Base-by-base conservation (phyloP, 2,329 filamentous ascomycete genomes). In the Mycogone perniciosa region DNA sequence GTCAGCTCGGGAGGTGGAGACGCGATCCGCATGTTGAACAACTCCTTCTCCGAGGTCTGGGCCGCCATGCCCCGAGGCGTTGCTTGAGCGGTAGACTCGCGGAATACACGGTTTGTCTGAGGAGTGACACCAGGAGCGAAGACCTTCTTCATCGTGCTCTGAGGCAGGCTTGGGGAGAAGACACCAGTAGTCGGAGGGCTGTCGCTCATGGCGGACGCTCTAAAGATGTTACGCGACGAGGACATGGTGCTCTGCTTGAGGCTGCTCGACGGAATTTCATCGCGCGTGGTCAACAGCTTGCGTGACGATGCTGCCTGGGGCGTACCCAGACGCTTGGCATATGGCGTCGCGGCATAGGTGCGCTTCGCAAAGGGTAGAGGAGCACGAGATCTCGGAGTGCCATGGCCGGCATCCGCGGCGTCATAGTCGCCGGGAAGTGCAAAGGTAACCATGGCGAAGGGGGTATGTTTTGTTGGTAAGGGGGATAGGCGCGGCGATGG, bases 11-110 rank as follows among this genome's bases (percentile, higher is more conserved):
- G 71, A 46, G 79, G 78, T 0, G 80, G 80, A 13, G 76, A 77
- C 27, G 76, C 71, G 52, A 83, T 83, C 57, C 77, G 76, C 77
- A 81, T 77, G 30, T 71, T 64, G 59, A 83, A 83, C 11, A 79
- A 70, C 41, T 81, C 76, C 54, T 72, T 73, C 13, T 75, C 72
- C 2, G 70, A 63, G 5, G 73, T 70, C 61, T 73, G 75, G 29
- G 74, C 67, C 56, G 74, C 70, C 69, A 81, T 69, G 50, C 75
- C 76, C 35, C 73, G 73, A 26, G 74, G 70, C 5, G 70, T 73
- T 46, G 71, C 70, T 60, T 79, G 74, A 31, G 71, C 69, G 2
- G 71, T 73, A 1, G 70, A 70, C 51, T 72, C 72, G 42, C 75
- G 72, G 45, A 70, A 70, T 55, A 72, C 55, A 59, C 71, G 60